These are phyloP conservation scores for Allantophomopsis lycopodina DNA, from an alignment of 2,329 filamentous ascomycete species.

Conservation along the genomic window DNA sequence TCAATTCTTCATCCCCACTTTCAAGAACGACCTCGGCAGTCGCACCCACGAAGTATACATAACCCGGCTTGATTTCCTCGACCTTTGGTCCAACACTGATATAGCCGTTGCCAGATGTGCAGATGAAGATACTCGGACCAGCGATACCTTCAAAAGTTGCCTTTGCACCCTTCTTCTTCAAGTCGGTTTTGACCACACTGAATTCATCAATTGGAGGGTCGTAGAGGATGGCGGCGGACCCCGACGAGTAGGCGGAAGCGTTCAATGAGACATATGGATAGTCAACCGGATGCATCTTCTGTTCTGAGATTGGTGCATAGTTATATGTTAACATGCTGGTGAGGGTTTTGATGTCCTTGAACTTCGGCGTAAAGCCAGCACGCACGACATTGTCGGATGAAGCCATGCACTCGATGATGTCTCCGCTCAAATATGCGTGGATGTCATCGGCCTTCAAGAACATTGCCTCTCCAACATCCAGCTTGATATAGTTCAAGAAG, in stretches of 20 bases:
- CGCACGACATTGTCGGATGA: conserved; percentile 97
- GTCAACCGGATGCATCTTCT: conserved; percentile 78
- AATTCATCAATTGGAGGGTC: conserved; percentile 97
- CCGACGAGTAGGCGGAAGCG: conserved; percentile 65
- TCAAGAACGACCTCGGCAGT: conserved; percentile 74
- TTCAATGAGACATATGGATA: conserved; percentile 82
- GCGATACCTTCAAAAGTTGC: conserved; percentile 78
- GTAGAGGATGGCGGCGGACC: conserved; percentile 62
- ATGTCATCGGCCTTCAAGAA: conserved; percentile 96
- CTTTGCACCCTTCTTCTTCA: conserved; percentile 61
- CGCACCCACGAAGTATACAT: conserved; percentile 76
- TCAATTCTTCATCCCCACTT: conserved; percentile 59
- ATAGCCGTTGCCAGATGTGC: conserved; percentile 68
- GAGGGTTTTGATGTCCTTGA: conserved; percentile 86
- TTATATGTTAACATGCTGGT: conserved; percentile 89
- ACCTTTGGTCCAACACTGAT: conserved; percentile 76
- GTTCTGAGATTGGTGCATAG: conserved; percentile 85
- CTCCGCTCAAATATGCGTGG: conserved; percentile 83
- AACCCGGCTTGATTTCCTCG: conserved; percentile 59
- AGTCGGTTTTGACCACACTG: conserved; percentile 67
- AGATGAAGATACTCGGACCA: conserved; percentile 87
- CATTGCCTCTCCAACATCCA: conserved; percentile 82
- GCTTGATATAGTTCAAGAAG: conserved; percentile 89
- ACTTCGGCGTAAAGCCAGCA: conserved; percentile 94
- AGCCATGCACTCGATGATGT: conserved; percentile 99